phyloP scores from a whole-genome alignment of 768 basidiomycete species.

The Scleroderma citrinum region DNA sequence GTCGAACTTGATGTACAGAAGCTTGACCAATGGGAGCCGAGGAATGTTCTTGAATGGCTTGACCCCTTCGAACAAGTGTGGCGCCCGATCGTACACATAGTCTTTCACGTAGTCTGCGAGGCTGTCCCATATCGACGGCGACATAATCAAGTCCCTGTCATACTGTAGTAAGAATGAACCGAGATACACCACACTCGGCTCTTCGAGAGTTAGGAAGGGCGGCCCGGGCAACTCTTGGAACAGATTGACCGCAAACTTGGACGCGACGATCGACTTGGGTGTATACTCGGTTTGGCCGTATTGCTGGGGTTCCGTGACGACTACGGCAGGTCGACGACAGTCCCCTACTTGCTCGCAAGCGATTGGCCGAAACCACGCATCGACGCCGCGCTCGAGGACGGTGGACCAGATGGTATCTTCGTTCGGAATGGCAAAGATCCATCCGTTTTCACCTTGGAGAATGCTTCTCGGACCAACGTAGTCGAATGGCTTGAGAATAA shows the following conservation, averaged over 20 bases:
- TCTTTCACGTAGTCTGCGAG: constrained; percentile 5
- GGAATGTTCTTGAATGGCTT: constrained; percentile 1
- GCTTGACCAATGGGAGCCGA: constrained; percentile 4
- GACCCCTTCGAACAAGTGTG: not conserved
- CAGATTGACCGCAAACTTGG: constrained; percentile 21
- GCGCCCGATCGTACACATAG: constrained; percentile 2
- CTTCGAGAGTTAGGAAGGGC: not conserved
- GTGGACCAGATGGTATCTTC: constrained; percentile 11
- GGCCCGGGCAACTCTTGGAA: constrained; percentile 11
- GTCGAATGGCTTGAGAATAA: constrained; percentile 16
- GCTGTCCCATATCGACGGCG: constrained; percentile 1
- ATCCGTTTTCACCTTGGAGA: not conserved
- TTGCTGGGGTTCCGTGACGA: not conserved
- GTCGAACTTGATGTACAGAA: constrained; percentile 20
- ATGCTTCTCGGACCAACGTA: constrained; percentile 7
- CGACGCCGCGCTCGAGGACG: constrained; percentile 11
- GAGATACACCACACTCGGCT: constrained; percentile 14
- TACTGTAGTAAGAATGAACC: constrained; percentile 19
- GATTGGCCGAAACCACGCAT: constrained; percentile 5
- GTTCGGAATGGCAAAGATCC: constrained; percentile 5
- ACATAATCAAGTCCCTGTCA: not conserved
- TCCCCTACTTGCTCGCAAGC: not conserved
- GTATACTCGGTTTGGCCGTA: constrained; percentile 6
- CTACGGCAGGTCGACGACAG: not conserved
- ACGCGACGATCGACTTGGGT: constrained; percentile 12